Conservation (phyloP, 2,329 filamentous ascomycete species). For the Hypoxylon sp. region DNA sequence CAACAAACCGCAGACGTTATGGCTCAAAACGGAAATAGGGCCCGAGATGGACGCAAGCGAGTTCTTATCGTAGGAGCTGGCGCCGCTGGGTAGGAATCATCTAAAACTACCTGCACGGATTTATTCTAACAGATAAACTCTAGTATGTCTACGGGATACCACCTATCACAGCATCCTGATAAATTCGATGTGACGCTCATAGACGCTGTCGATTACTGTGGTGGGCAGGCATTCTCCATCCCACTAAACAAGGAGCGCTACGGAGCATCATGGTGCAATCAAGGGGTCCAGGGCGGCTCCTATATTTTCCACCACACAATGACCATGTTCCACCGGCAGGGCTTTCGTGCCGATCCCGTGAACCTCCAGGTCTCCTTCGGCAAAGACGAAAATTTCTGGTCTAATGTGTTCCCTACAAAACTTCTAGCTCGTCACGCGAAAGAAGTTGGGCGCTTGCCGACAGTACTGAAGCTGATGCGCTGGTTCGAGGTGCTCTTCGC, state of each 20-base stretch:
- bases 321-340: conserved; percentile 71
- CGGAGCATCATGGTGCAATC: conserved; percentile 74
- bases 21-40: conserved; percentile 44
- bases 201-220: conserved; percentile 71
- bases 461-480: conserved; percentile 65
- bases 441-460: conserved; percentile 64
- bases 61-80: conserved; percentile 61
- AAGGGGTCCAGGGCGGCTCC: conserved; percentile 72
- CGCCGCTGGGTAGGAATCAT: conserved; percentile 55
- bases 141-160: conserved; percentile 70
- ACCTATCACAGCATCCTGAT: conserved; percentile 70
- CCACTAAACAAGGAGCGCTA: conserved; percentile 70
- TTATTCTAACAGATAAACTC: neutral
- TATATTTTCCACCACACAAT: conserved; percentile 73
- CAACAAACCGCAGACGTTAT: conserved; percentile 41
- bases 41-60: conserved; percentile 50
- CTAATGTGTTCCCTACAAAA: conserved; percentile 68
- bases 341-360: conserved; percentile 68
- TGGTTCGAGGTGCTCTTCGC: conserved; percentile 69
- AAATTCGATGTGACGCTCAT: conserved; percentile 73
- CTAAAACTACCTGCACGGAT: neutral
- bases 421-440: conserved; percentile 65
- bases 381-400: conserved; percentile 70
- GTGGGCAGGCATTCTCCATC: conserved; percentile 74
- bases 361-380: conserved; percentile 70